These are phyloP conservation scores for Fraxinus sp. DNA, from an alignment of 305 asterid genomes.

Conservation along the genomic window DNA sequence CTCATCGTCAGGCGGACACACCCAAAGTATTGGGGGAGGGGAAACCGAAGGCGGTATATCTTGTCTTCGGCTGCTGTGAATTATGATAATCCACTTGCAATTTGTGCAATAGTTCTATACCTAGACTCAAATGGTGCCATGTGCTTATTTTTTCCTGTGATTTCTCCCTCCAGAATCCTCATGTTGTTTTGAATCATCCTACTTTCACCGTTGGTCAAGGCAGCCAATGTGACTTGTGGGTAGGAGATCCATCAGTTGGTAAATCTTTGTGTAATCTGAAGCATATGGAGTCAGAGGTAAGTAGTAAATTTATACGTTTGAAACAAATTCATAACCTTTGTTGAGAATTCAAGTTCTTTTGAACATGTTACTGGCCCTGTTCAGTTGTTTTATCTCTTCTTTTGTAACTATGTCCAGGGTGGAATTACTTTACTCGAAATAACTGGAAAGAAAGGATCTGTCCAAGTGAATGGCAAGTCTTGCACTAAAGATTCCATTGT, in stretches of 20 bases:
- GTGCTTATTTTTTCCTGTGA: neutral
- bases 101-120: neutral
- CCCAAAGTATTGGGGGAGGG: neutral
- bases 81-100: neutral
- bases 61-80: neutral
- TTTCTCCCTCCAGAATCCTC: slow-evolving; percentile 59
- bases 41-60: neutral
- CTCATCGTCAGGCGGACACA: neutral
- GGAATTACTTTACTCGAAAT: slow-evolving; percentile 75
- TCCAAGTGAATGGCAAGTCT: slow-evolving; percentile 77
- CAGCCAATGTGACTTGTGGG: slow-evolving; percentile 67
- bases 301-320: slow-evolving; percentile 4
- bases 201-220: slow-evolving; percentile 80
- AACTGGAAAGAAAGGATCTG: slow-evolving; percentile 76
- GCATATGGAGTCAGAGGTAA: slow-evolving; percentile 71
- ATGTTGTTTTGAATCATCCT: slow-evolving; percentile 54
- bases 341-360: slow-evolving; percentile 20
- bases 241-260: slow-evolving; percentile 69
- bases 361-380: slow-evolving; percentile 5
- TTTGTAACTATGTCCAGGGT: slow-evolving; percentile 37
- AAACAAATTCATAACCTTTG: slow-evolving; percentile 8
- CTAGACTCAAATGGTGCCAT: neutral
- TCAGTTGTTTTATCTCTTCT: slow-evolving; percentile 24
- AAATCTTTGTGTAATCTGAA: slow-evolving; percentile 72
- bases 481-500: slow-evolving; percentile 64